Conservation (phyloP, 2,329 filamentous ascomycete genomes). For the Neocatenulostroma microsporum region DNA sequence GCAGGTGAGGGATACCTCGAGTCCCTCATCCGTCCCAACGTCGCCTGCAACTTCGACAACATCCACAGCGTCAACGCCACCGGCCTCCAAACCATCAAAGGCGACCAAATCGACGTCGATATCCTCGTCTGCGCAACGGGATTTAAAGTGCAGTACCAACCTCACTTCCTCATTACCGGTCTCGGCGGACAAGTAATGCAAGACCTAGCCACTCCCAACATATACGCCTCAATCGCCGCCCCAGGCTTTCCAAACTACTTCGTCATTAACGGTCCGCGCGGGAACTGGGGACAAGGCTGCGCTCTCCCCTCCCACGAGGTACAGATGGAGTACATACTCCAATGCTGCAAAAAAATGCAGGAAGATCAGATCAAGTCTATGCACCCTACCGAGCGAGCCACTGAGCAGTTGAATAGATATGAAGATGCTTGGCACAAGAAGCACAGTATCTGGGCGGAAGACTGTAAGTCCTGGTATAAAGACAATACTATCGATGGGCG, state of each 20-base stretch:
- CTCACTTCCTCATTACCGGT: slow-evolving; percentile 31
- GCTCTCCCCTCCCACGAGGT: slow-evolving; percentile 13
- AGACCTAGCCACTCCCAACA: slow-evolving; percentile 17
- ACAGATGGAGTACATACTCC: slow-evolving; percentile 16
- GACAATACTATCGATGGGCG: slow-evolving; percentile 10
- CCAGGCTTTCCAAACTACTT: slow-evolving; percentile 28
- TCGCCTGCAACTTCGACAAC: slow-evolving; percentile 32
- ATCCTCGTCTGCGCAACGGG: slow-evolving; percentile 42
- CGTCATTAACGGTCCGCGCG: slow-evolving; percentile 19
- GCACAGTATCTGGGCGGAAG: slow-evolving; percentile 16
- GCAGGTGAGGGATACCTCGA: slow-evolving; percentile 48
- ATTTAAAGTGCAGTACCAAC: slow-evolving; percentile 30
- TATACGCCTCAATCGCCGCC: slow-evolving; percentile 23
- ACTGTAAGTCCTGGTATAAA: slow-evolving; percentile 22
- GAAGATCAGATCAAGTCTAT: slow-evolving; percentile 22
- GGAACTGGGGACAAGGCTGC: slow-evolving; percentile 16
- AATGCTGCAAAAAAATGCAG: slow-evolving; percentile 21
- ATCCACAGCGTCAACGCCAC: slow-evolving; percentile 32
- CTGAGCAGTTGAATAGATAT: slow-evolving; percentile 20
- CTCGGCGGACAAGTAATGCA: slow-evolving; percentile 26
- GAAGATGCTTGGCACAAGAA: slow-evolving; percentile 19
- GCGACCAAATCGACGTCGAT: slow-evolving; percentile 31
- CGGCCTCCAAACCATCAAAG: slow-evolving; percentile 33
- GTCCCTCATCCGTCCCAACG: slow-evolving; percentile 40
- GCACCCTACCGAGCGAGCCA: slow-evolving; percentile 16